phyloP scores from a whole-genome alignment of 2,329 filamentous ascomycete species.

The Lasiodiplodia sp. region DNA sequence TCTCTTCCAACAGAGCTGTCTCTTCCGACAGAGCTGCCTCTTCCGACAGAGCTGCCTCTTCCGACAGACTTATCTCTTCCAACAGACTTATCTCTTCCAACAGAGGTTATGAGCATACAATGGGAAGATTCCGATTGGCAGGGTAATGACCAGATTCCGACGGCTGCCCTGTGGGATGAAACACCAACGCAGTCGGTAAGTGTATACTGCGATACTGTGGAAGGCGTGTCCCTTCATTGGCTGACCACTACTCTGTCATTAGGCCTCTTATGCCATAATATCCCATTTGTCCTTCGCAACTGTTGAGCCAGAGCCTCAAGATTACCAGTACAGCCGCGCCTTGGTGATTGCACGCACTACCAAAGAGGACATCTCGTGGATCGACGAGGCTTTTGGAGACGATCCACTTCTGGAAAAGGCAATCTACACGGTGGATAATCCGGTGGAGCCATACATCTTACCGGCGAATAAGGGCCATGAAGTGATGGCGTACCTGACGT shows the following conservation, averaged over 20 bases:
- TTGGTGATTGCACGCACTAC: conserved; percentile 57
- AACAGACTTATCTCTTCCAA: background rate
- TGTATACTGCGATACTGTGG: background rate
- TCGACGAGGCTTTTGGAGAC: conserved; percentile 49
- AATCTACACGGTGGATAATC: conserved; percentile 34
- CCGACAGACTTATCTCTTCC: no score
- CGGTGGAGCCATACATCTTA: conserved; percentile 29
- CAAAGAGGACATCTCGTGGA: conserved; percentile 57
- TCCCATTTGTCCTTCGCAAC: conserved; percentile 25
- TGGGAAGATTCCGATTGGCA: no score
- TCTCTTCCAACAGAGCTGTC: background rate
- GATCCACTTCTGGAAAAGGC: conserved; percentile 45
- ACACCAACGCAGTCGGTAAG: background rate
- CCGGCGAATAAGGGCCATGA: conserved; percentile 36
- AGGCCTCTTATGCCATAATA: conserved; percentile 18
- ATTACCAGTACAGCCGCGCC: conserved; percentile 54
- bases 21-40: background rate
- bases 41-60: background rate
- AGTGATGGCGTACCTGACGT: conserved; percentile 37
- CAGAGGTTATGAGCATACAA: no score
- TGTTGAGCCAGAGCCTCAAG: conserved; percentile 49
- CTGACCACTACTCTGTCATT: background rate
- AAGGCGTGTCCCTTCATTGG: no score
- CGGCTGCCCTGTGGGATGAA: background rate
- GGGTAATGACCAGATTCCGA: no score